Conservation (phyloP, 2,329 filamentous ascomycete species). For the Amphichorda felina region DNA sequence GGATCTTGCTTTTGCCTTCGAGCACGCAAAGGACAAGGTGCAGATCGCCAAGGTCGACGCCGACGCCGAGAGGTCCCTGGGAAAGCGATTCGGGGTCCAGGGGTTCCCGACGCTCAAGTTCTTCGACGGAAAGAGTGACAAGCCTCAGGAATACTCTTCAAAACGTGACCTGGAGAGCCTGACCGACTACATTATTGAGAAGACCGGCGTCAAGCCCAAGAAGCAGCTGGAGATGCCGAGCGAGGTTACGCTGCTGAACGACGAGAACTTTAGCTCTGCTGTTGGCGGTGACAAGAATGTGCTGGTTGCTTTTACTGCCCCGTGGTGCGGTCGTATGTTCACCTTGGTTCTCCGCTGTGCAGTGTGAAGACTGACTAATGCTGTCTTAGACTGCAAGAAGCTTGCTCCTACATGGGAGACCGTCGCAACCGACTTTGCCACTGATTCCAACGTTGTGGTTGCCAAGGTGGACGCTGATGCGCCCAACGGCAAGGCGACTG, state of each 20-base stretch:
- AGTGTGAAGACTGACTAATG: not conserved
- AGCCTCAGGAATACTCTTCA: conserved; percentile 73
- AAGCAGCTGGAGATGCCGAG: conserved; percentile 63
- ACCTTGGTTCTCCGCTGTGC: not conserved
- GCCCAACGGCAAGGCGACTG: conserved; percentile 68
- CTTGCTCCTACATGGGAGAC: conserved; percentile 87
- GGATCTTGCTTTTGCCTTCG: conserved; percentile 67
- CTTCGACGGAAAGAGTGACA: conserved; percentile 90
- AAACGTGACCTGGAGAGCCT: conserved; percentile 83
- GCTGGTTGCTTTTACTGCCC: conserved; percentile 91
- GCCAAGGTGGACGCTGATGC: conserved; percentile 95
- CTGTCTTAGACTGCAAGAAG: conserved; percentile 78
- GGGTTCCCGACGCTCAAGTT: conserved; percentile 97
- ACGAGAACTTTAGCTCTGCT: conserved; percentile 62
- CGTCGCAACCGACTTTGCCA: conserved; percentile 68
- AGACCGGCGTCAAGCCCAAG: conserved; percentile 76
- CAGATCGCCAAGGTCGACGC: conserved; percentile 94
- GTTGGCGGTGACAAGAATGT: conserved; percentile 83
- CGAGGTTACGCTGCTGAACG: conserved; percentile 67
- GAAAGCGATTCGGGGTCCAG: conserved; percentile 77
- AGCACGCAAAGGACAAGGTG: conserved; percentile 59
- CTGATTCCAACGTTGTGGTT: conserved; percentile 68
- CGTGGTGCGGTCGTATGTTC: conserved; percentile 93
- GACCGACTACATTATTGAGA: conserved; percentile 67
- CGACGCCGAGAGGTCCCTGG: conserved; percentile 74